Base-by-base conservation (phyloP, 352 stramenopile species). In the Globisporangium middletonii region DNA sequence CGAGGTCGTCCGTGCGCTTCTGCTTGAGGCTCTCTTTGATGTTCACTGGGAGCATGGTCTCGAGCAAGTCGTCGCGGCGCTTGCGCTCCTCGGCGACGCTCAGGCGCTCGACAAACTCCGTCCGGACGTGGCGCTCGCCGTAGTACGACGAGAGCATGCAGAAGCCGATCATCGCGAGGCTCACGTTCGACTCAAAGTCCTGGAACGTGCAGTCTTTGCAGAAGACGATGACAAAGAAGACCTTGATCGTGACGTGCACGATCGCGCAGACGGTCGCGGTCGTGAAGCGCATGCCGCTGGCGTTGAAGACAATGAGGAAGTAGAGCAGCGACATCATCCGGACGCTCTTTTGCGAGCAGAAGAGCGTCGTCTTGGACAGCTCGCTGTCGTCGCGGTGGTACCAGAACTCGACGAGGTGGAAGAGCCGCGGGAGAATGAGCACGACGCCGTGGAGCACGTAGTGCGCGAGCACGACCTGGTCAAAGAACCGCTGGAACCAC, bases 1-100 rank as follows among this genome's bases (percentile, higher is more conserved):
- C 77, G 1, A 90, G 60, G 19, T 72, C 72, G 58, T 90, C 76
- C 16, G 70, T 87, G 48, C 71, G 73, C 42, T 83, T 88, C 47
- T 81, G 71, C 57, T 90, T 88, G 56, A 90, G 71, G 27, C 76
- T 79, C 55, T 90, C 77, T 57, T 85, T 88, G 64, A 88, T 90
- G 56, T 90, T 77, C 11, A 83, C 76, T 0, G 80, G 77, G 13
- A 90, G 62, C 80, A 90, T 90, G 15, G 77, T 90, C 51, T 90
- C 77, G 26, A 90, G 67, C 28, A 90, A 49, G 41, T 88, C 73
- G 28, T 90, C 79, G 1, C 77, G 75, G 0, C 79, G 73, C 47
- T 89, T 89, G 27, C 79, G 77, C 30, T 89, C 80, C 45, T 88
- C 77, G 18, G 77, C 67, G 15, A 90, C 79, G 38, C 71, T 71